Evolutionary conservation across 2,329 filamentous ascomycete species (phyloP), one percentile per base, ranked within the genome.

Genomic region (Penicillium paneum): DNA sequence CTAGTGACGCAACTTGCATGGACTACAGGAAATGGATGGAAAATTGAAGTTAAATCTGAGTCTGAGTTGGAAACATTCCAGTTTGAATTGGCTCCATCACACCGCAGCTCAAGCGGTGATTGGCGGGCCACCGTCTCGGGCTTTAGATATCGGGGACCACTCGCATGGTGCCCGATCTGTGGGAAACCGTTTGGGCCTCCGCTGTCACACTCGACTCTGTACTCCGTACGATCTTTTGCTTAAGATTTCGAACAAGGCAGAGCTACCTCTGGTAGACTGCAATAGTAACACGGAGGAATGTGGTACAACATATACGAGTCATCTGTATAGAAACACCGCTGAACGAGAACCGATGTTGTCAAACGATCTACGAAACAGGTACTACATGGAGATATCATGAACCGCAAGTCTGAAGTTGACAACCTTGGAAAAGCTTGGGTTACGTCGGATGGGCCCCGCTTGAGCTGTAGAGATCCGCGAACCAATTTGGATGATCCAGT

Each of bases 141-240:
- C 56, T 64, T 65, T 52, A 63, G 42, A 55, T 51, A 13, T 65
- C 63, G 63, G 63, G 63, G 60, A 65, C 61, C 63, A 65, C 54
- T 54, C 12, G 34, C 41, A 60, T 63, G 61, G 63, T 61, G 31
- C 63, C 63, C 63, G 63, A 63, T 58, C 62, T 52, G 57, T 62
- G 53, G 57, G 54, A 55, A 63, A 57, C 61, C 61, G 57, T 64
- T 64, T 49, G 52, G 54, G 54, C 32, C 45, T 38, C 47, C 21
- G 42, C 29, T 40, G 42, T 40, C 35, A 39, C 26, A 45, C 49
- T 36, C n/a, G 4, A 40, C 38, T 12, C 11, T 5, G 13, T 26
- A 26, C 21, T n/a, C 8, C 3, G 36, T 24, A 26, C 21, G 10
- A 8, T 24, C 21, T 5, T 11, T n/a, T 41, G 39, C 38, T 40